These are phyloP conservation scores for Fusarium proliferatum DNA, from an alignment of 2,329 filamentous ascomycete genomes.

Conservation along the genomic window DNA sequence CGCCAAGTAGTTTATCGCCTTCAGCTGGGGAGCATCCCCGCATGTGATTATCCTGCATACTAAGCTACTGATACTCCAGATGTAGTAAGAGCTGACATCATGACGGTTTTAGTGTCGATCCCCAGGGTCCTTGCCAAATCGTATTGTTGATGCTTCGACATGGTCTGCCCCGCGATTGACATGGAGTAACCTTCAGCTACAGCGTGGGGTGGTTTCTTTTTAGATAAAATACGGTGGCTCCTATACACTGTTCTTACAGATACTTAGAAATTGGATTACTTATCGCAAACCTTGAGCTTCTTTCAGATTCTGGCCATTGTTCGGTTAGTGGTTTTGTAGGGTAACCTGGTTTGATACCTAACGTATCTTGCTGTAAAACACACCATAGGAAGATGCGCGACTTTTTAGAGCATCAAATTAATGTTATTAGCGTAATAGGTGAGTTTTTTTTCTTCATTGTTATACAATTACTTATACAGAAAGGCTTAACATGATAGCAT, in stretches of 20 bases:
- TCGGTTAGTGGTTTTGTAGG: background rate
- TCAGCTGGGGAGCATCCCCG: constrained; percentile 11
- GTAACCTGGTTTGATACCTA: background rate
- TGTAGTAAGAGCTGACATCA: constrained; percentile 35
- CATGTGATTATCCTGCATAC: constrained; percentile 30
- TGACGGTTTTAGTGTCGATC: constrained; percentile 30
- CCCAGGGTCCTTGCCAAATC: constrained; percentile 16
- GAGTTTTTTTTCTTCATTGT: background rate
- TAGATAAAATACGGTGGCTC: background rate
- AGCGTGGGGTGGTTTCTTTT: no score
- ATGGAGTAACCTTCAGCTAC: background rate
- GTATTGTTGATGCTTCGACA: background rate
- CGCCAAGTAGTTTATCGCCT: constrained; percentile 15
- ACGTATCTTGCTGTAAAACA: background rate
- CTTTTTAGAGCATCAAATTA: background rate
- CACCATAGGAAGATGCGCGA: background rate
- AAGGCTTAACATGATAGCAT: background rate
- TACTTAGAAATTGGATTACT: background rate
- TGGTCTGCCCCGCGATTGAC: background rate
- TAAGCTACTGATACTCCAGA: constrained; percentile 23
- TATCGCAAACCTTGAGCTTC: no score
- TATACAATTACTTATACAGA: background rate
- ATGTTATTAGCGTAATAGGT: background rate
- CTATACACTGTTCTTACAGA: background rate
- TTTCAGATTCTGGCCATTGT: background rate